These are phyloP conservation scores for Neurospora intermedia DNA, from an alignment of 495 filamentous ascomycete species.

Conservation along the genomic window DNA sequence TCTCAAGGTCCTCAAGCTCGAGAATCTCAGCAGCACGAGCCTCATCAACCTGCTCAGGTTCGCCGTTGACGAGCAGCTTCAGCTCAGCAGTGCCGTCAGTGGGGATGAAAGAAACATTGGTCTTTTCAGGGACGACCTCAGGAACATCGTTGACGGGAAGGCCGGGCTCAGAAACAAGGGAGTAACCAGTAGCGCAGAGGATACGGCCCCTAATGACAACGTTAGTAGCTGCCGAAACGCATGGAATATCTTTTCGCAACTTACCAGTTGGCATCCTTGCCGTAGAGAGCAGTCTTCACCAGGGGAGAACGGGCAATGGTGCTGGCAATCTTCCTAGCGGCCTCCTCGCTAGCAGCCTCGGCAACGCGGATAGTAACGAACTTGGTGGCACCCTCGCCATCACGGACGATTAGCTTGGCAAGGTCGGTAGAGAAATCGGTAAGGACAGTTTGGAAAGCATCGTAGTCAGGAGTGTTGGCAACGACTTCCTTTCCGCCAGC, in stretches of 20 bases:
- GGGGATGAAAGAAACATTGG: conserved; percentile 85
- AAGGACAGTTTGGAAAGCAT: conserved; percentile 54
- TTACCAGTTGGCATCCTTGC: conserved; percentile 90
- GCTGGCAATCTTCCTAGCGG: conserved; percentile 60
- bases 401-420: conserved; percentile 85
- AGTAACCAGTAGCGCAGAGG: conserved; percentile 88
- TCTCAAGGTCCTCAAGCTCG: conserved; percentile 76
- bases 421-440: conserved; percentile 72
- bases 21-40: conserved; percentile 66
- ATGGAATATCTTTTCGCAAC: neutral
- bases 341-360: conserved; percentile 55
- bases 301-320: conserved; percentile 89
- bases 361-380: conserved; percentile 88
- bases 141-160: conserved; percentile 42
- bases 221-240: conserved; percentile 1
- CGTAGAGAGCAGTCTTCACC: conserved; percentile 95
- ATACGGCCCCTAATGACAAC: conserved; percentile 57
- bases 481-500: conserved; percentile 63
- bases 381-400: conserved; percentile 97
- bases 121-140: conserved; percentile 68
- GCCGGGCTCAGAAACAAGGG: conserved; percentile 55
- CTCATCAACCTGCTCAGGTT: conserved; percentile 91
- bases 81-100: conserved; percentile 70
- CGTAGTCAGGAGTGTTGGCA: conserved; percentile 49
- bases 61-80: conserved; percentile 78